Conservation (phyloP, 2,329 filamentous ascomycete species). For the Xylariaceae sp. region DNA sequence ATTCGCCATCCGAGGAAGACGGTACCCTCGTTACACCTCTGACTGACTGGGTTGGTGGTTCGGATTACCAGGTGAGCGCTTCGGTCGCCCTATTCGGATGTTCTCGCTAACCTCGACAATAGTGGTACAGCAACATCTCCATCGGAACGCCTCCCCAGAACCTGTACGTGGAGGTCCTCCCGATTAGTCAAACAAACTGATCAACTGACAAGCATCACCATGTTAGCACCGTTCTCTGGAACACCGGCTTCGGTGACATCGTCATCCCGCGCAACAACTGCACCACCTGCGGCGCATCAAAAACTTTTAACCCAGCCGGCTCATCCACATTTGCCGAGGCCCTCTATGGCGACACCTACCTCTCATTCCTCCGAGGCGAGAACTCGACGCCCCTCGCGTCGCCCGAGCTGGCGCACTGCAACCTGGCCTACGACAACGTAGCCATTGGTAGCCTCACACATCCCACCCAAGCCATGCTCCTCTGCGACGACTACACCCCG, state of each 20-base stretch:
- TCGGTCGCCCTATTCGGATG: too few relatives aligned
- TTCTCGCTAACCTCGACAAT: neutral
- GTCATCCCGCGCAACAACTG: constrained; percentile 28
- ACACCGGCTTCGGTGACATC: constrained; percentile 31
- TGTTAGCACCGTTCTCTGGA: constrained; percentile 31
- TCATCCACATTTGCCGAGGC: constrained; percentile 29
- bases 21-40: neutral
- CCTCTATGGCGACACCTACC: constrained; percentile 17
- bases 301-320: constrained; percentile 26
- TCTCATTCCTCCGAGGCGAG: constrained; percentile 28
- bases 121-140: constrained; percentile 15
- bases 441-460: constrained; percentile 28
- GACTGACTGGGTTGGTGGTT: constrained; percentile 13
- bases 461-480: constrained; percentile 29
- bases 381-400: constrained; percentile 27
- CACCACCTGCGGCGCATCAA: constrained; percentile 23
- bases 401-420: constrained; percentile 25
- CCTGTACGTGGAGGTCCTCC: constrained; percentile 25
- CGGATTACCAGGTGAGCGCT: constrained; percentile 14
- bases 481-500: constrained; percentile 30
- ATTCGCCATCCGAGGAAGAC: neutral
- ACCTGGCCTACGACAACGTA: constrained; percentile 29
- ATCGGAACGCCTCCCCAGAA: constrained; percentile 24
- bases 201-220: neutral
- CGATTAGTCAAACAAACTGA: neutral